phyloP scores from a whole-genome alignment of 805 yeast genomes.

The Metschnikowia anglica region DNA sequence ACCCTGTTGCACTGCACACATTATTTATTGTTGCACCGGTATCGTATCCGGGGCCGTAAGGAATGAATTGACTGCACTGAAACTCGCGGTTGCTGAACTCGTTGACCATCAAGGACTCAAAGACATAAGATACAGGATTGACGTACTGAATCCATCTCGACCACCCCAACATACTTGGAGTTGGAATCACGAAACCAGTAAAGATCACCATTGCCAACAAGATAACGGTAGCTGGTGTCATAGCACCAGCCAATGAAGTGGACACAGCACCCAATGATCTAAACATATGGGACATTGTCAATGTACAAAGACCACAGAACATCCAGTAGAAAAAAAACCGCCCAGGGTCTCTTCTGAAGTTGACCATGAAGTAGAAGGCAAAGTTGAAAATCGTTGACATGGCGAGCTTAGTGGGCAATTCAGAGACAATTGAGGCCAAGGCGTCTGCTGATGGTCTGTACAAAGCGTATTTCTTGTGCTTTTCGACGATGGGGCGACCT shows the following conservation, averaged over 20 bases:
- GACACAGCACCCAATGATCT: conserved; percentile 45
- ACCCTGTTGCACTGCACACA: conserved; percentile 62
- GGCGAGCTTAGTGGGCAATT: conserved; percentile 56
- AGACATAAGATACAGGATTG: conserved; percentile 42
- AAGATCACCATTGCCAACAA: conserved; percentile 55
- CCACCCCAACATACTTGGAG: conserved; percentile 37
- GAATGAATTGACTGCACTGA: conserved; percentile 56
- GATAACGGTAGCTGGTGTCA: conserved; percentile 47
- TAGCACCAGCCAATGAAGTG: conserved; percentile 40
- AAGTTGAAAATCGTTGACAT: conserved; percentile 35
- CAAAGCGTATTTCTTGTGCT: conserved; percentile 69
- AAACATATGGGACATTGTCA: conserved; percentile 41
- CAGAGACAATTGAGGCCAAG: conserved; percentile 57
- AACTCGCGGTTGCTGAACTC: conserved; percentile 62
- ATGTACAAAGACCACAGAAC: conserved; percentile 23
- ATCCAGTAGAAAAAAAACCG: conserved; percentile 41
- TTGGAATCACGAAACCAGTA: conserved; percentile 47
- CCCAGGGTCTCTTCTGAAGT: conserved; percentile 38
- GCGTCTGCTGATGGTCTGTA: conserved; percentile 78
- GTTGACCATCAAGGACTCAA: conserved; percentile 60
- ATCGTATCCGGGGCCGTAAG: conserved; percentile 56
- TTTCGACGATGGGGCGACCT: conserved; percentile 63
- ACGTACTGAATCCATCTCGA: conserved; percentile 41
- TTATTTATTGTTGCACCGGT: conserved; percentile 35
- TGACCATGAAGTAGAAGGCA: conserved; percentile 30